Conservation (phyloP, 345 rosid species). For the Boechera stricta region DNA sequence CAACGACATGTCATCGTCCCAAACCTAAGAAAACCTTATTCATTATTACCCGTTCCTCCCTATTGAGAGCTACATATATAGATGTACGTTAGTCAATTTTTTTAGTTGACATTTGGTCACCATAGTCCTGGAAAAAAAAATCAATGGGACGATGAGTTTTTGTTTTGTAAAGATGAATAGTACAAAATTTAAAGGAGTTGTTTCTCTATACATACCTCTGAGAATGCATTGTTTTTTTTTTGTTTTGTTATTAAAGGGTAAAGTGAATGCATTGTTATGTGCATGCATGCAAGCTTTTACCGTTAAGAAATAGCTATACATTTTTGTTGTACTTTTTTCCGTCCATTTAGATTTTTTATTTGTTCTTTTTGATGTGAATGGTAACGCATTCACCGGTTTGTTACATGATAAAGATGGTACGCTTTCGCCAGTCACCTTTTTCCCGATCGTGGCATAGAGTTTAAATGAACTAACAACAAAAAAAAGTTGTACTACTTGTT, state of each 20-base stretch:
- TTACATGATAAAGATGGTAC: neutral
- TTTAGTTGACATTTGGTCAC: neutral
- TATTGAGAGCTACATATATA: conserved; percentile 1
- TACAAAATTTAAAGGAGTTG: neutral
- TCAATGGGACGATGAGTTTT: neutral
- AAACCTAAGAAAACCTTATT: conserved; percentile 1
- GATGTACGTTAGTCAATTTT: neutral
- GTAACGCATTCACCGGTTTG: neutral
- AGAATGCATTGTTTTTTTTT: neutral
- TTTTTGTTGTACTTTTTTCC: too few relatives aligned
- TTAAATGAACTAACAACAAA: too few relatives aligned
- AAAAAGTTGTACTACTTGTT: too few relatives aligned
- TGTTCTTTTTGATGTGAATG: neutral
- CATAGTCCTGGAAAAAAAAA: neutral
- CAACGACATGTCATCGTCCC: conserved; percentile 31
- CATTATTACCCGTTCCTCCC: neutral
- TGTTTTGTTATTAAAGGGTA: neutral
- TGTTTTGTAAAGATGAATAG: neutral
- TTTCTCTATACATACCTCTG: neutral
- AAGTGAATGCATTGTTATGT: neutral
- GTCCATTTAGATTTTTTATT: too few relatives aligned
- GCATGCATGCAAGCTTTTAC: conserved; percentile 9
- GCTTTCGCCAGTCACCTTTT: too few relatives aligned
- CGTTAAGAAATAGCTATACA: neutral
- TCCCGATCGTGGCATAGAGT: too few relatives aligned